Conservation (phyloP, 805 yeast genomes). For the Kazachstania africana region DNA sequence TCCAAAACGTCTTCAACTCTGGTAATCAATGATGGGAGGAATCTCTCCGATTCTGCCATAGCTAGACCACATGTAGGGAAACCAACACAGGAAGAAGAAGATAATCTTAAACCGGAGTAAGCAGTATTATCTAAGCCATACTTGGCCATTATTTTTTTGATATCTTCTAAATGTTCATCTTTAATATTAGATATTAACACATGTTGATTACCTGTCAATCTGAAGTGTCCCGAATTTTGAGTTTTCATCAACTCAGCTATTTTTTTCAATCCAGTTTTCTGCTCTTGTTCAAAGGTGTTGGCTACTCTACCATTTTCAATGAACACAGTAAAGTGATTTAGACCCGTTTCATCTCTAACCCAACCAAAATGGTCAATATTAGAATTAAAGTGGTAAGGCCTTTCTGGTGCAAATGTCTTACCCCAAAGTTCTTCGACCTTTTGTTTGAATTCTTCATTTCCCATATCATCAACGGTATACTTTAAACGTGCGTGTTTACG, state of each 20-base stretch:
- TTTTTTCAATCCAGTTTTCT: slow-evolving; percentile 73
- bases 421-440: slow-evolving; percentile 83
- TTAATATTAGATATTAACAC: slow-evolving; percentile 61
- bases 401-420: slow-evolving; percentile 55
- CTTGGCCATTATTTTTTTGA: slow-evolving; percentile 54
- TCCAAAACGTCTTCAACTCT: slow-evolving; percentile 81
- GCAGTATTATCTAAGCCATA: slow-evolving; percentile 76
- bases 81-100: slow-evolving; percentile 95
- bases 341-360: slow-evolving; percentile 74
- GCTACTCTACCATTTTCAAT: slow-evolving; percentile 95
- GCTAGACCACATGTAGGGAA: slow-evolving; percentile 98
- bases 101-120: slow-evolving; percentile 72
- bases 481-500: slow-evolving; percentile 96
- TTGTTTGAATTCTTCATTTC: slow-evolving; percentile 68
- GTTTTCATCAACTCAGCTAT: slow-evolving; percentile 60
- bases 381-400: slow-evolving; percentile 66
- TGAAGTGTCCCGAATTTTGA: slow-evolving; percentile 65
- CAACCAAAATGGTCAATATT: slow-evolving; percentile 91
- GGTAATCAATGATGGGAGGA: slow-evolving; percentile 65
- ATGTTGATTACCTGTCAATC: slow-evolving; percentile 95
- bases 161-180: slow-evolving; percentile 50
- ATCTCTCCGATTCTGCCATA: slow-evolving; percentile 95
- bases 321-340: slow-evolving; percentile 85
- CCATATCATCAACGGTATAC: slow-evolving; percentile 90
- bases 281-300: slow-evolving; percentile 82